Evolutionary conservation across 108 stramenopile species (phyloP).

Genomic region (Hondaea fermentalgiana): DNA sequence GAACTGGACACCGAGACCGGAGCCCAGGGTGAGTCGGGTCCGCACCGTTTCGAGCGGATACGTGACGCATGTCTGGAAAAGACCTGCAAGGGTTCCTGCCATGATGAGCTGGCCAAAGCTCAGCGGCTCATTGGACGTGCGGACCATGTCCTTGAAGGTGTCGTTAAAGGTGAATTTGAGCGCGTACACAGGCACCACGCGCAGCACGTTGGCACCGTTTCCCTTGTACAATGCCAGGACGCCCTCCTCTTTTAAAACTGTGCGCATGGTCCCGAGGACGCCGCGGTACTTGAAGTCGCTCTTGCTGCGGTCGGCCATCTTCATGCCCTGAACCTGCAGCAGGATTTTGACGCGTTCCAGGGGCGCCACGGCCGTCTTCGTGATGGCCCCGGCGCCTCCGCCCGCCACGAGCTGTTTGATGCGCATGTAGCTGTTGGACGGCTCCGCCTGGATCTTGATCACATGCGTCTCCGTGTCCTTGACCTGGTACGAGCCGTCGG

Average conservation of each 20-base stretch:
- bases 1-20: constrained; percentile 9
- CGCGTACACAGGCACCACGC: constrained; percentile 26
- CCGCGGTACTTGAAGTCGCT: background rate
- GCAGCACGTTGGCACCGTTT: constrained; percentile 25
- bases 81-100: constrained; percentile 18
- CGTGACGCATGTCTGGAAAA: constrained; percentile 20
- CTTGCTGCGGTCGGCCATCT: background rate
- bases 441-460: background rate
- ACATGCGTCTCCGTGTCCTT: background rate
- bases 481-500: background rate
- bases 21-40: constrained; percentile 17
- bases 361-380: constrained; percentile 26
- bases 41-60: constrained; percentile 21
- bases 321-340: constrained; percentile 22
- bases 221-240: constrained; percentile 14
- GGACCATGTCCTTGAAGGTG: constrained; percentile 24
- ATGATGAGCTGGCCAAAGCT: constrained; percentile 16
- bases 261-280: background rate
- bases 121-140: background rate
- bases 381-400: constrained; percentile 23
- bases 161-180: constrained; percentile 33
- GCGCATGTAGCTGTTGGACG: background rate
- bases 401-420: constrained; percentile 5
- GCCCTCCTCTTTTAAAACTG: constrained; percentile 18
- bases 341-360: constrained; percentile 27